phyloP scores from a whole-genome alignment of 148 eudicot genomes.

The Cornus controversa region DNA sequence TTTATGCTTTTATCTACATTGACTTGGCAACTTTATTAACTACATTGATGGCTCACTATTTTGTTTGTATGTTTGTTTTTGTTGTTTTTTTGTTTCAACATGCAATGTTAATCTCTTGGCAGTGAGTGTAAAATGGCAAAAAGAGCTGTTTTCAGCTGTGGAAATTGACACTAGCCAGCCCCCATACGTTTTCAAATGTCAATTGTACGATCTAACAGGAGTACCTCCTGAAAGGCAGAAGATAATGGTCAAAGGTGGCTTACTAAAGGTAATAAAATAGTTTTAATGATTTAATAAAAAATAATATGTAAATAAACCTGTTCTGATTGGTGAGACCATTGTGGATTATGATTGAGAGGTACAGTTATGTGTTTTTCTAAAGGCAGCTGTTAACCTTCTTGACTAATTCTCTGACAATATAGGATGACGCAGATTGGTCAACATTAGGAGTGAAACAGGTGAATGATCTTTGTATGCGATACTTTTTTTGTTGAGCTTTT shows the following conservation, averaged over 20 bases:
- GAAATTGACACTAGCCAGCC: constrained; percentile 89
- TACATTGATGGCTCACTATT: neutral
- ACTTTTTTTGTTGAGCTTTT: constrained; percentile 5
- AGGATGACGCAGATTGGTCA: constrained; percentile 98
- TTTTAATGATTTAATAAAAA: neutral
- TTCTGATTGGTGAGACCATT: neutral
- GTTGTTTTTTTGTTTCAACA: neutral
- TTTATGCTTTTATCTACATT: neutral
- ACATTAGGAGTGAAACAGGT: constrained; percentile 92
- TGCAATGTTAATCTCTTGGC: constrained; percentile 18
- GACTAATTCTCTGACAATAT: constrained; percentile 19
- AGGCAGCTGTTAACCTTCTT: constrained; percentile 3
- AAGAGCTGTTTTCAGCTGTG: constrained; percentile 68
- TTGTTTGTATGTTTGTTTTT: too few species aligned
- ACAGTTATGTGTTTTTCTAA: neutral
- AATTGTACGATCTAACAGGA: constrained; percentile 87
- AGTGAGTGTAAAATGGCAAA: constrained; percentile 99
- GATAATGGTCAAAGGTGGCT: constrained; percentile 97
- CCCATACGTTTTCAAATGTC: constrained; percentile 88
- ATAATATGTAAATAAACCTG: neutral
- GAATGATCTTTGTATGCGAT: constrained; percentile 11
- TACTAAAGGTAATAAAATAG: constrained; percentile 67
- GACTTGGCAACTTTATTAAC: neutral
- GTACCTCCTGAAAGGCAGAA: constrained; percentile 99
- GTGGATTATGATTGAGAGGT: neutral